phyloP scores from a whole-genome alignment of 139 green algal species.

The Ettlia oleoabundans region DNA sequence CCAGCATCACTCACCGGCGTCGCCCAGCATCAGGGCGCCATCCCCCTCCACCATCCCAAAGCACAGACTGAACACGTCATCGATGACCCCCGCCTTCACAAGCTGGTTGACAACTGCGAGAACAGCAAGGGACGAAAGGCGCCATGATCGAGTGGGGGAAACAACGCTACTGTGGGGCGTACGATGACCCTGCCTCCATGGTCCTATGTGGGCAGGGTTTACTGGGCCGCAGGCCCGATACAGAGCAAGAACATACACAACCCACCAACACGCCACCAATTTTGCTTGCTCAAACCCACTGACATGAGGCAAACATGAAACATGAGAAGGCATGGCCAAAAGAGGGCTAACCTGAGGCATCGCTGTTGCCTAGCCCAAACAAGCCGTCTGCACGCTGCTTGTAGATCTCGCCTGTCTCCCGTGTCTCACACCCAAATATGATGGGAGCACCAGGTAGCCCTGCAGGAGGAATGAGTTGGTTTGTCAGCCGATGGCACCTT shows the following conservation, averaged over 20 bases:
- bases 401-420: conserved; percentile 93
- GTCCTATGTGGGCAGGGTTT: no score
- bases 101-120: conserved; percentile 66
- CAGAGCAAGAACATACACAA: no score
- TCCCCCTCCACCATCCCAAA: conserved; percentile 81
- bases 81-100: conserved; percentile 65
- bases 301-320: no score
- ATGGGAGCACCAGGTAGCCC: conserved; percentile 35
- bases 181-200: no score
- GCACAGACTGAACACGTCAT: conserved; percentile 88
- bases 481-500: no score
- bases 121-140: not conserved
- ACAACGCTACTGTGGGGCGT: no score
- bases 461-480: not conserved
- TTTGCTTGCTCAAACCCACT: no score
- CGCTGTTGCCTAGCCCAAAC: conserved; percentile 87
- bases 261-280: no score
- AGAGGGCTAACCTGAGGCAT: conserved; percentile 53
- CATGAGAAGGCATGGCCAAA: no score
- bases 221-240: no score
- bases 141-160: not conserved
- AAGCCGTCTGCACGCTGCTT: conserved; percentile 91
- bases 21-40: conserved; percentile 75
- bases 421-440: conserved; percentile 87
- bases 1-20: conserved; percentile 26